These are phyloP conservation scores for Pseudocercospora crystallina DNA, from an alignment of 2,329 filamentous ascomycete species.

Conservation along the genomic window DNA sequence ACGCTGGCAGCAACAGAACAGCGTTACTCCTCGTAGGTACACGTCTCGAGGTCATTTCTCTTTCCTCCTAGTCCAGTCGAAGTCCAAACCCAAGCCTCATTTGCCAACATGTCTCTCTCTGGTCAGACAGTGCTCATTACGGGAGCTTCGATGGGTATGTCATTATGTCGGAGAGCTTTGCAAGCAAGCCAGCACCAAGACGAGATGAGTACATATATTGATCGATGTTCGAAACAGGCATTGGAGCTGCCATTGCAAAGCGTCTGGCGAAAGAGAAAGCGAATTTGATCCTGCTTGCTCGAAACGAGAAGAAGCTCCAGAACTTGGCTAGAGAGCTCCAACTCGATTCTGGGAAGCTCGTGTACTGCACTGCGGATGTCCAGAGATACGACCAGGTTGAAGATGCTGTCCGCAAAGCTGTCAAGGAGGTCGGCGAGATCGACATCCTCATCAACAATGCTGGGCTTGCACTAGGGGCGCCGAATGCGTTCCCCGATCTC, in stretches of 20 bases:
- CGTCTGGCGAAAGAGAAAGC: slow-evolving; percentile 41
- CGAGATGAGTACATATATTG: neutral
- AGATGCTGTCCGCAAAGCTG: slow-evolving; percentile 32
- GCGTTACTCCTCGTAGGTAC: too few species aligned
- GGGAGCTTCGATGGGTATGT: slow-evolving; percentile 21
- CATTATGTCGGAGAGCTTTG: too few species aligned
- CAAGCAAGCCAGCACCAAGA: neutral
- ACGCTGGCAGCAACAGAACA: too few species aligned
- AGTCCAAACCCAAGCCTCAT: too few species aligned
- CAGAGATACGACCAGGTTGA: slow-evolving; percentile 35
- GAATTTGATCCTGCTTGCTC: slow-evolving; percentile 46
- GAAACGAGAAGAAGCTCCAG: slow-evolving; percentile 36
- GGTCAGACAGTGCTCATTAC: slow-evolving; percentile 24
- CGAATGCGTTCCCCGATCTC: slow-evolving; percentile 44
- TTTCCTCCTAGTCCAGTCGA: too few species aligned
- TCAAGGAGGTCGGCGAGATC: slow-evolving; percentile 25
- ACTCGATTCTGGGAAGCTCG: slow-evolving; percentile 19
- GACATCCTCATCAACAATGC: slow-evolving; percentile 13
- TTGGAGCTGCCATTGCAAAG: slow-evolving; percentile 46
- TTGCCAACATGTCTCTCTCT: slow-evolving; percentile 16
- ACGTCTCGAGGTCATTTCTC: too few species aligned
- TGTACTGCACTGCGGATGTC: slow-evolving; percentile 36
- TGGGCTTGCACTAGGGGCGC: slow-evolving; percentile 50
- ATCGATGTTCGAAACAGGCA: slow-evolving; percentile 31
- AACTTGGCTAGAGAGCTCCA: slow-evolving; percentile 23